phyloP scores from a whole-genome alignment of 495 filamentous ascomycete species.

The Penicillium desertorum region DNA sequence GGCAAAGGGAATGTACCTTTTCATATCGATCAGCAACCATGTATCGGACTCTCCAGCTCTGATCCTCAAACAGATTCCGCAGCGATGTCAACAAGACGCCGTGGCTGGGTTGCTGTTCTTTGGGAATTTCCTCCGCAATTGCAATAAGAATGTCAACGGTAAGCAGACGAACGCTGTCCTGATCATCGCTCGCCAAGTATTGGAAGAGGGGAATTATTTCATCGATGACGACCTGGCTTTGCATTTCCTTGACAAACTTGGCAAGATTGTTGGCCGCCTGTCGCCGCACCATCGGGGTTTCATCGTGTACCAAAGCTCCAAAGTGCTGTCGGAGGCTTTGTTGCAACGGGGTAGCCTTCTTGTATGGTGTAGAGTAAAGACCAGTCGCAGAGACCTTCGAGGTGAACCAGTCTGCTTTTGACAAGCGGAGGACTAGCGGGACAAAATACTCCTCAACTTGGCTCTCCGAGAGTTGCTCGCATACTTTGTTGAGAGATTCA shows the following conservation, averaged over 20 bases:
- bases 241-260: slow-evolving; percentile 97
- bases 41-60: slow-evolving; percentile 98
- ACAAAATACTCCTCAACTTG: slow-evolving; percentile 97
- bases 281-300: slow-evolving; percentile 97
- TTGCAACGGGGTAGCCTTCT: slow-evolving; percentile 82
- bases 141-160: slow-evolving; percentile 96
- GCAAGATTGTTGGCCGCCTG: slow-evolving; percentile 93
- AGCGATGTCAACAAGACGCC: slow-evolving; percentile 87
- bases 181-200: slow-evolving; percentile 91
- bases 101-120: slow-evolving; percentile 96
- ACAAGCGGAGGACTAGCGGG: slow-evolving; percentile 87
- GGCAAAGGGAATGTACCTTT: slow-evolving; percentile 61
- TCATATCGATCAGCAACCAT: slow-evolving; percentile 99
- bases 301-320: slow-evolving; percentile 88
- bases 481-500: slow-evolving; percentile 98
- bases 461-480: slow-evolving; percentile 79
- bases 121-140: slow-evolving; percentile 95
- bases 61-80: slow-evolving; percentile 92
- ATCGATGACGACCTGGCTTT: slow-evolving; percentile 82
- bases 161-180: slow-evolving; percentile 93
- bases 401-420: slow-evolving; percentile 99
- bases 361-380: slow-evolving; percentile 89
- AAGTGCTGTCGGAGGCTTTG: slow-evolving; percentile 89
- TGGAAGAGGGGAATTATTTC: slow-evolving; percentile 99
- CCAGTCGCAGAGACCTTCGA: slow-evolving; percentile 98